phyloP scores from a whole-genome alignment of 148 eudicot species.

The Nepenthes gracilis region DNA sequence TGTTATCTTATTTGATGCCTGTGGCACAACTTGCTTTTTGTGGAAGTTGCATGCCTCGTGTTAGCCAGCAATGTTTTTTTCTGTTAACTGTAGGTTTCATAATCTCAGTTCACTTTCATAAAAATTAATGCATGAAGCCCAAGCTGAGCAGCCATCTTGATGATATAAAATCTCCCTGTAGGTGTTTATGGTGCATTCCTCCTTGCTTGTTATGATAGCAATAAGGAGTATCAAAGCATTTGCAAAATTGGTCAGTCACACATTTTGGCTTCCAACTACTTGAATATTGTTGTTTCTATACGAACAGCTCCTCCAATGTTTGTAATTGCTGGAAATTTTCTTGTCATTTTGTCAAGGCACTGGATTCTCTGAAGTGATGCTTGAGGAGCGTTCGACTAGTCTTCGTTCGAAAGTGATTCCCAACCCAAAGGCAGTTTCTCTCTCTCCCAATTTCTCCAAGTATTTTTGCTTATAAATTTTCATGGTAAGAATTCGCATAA shows the following conservation, averaged over 20 bases:
- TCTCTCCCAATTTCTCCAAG: not conserved
- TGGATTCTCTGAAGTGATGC: constrained; percentile 71
- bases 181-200: constrained; percentile 96
- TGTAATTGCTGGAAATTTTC: constrained; percentile 7
- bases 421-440: constrained; percentile 51
- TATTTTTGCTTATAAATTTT: not conserved
- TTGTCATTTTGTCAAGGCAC: constrained; percentile 42
- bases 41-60: too few relatives aligned
- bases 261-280: not conserved
- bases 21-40: too few relatives aligned
- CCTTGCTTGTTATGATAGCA: constrained; percentile 88
- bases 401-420: constrained; percentile 78
- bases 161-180: constrained; percentile 14
- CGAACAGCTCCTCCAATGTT: constrained; percentile 12
- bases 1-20: too few relatives aligned
- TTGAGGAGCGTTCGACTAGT: constrained; percentile 80
- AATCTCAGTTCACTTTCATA: too few relatives aligned
- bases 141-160: not conserved
- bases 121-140: not conserved
- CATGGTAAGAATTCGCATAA: not conserved
- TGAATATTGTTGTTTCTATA: not conserved
- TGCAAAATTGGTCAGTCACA: constrained; percentile 74
- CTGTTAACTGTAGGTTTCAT: too few relatives aligned
- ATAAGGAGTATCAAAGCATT: constrained; percentile 82
- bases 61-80: too few relatives aligned